Percentiles rank a stretch among this genome's conserved stretches.
phyloP scores from a whole-genome alignment of 805 yeast species.

The Trichomonascus vanleenenianus region DNA sequence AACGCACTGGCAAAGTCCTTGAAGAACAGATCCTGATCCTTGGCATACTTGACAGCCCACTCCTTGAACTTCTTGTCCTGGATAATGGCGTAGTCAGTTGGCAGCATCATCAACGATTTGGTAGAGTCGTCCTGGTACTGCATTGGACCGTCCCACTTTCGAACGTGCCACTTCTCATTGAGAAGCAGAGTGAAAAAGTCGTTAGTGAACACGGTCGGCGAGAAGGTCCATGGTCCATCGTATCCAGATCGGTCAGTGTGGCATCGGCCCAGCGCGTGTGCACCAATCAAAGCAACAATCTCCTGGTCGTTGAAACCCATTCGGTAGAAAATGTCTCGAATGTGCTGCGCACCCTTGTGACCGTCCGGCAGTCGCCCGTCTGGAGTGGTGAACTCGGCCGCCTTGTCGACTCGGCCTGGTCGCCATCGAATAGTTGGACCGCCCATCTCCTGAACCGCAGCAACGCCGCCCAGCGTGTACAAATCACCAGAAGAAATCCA shows the following conservation, averaged over 20 bases:
- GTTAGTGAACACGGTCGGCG: slow-evolving; percentile 63
- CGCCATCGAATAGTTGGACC: slow-evolving; percentile 75
- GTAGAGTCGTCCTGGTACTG: slow-evolving; percentile 53
- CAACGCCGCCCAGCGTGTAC: slow-evolving; percentile 72
- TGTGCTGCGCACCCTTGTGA: slow-evolving; percentile 53
- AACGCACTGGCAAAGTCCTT: slow-evolving; percentile 56
- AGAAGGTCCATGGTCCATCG: slow-evolving; percentile 81
- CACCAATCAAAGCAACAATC: slow-evolving; percentile 66
- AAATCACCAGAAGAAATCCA: slow-evolving; percentile 77
- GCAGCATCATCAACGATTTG: slow-evolving; percentile 67
- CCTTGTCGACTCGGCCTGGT: slow-evolving; percentile 64
- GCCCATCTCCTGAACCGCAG: slow-evolving; percentile 68
- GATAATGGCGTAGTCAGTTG: slow-evolving; percentile 59
- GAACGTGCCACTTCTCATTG: slow-evolving; percentile 45
- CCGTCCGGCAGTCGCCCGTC: slow-evolving; percentile 75
- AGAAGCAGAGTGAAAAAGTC: slow-evolving; percentile 54
- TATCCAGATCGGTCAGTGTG: slow-evolving; percentile 53
- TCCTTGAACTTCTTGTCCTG: slow-evolving; percentile 49
- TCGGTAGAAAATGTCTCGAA: slow-evolving; percentile 53
- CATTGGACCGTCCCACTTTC: slow-evolving; percentile 54
- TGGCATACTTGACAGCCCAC: slow-evolving; percentile 55
- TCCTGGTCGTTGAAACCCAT: slow-evolving; percentile 66
- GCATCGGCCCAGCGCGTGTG: slow-evolving; percentile 72
- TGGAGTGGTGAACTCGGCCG: slow-evolving; percentile 44
- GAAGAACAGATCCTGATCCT: slow-evolving; percentile 49